A percentile compares a stretch with the other conserved stretches of the same genome.
Conservation (phyloP, 805 yeast genomes). For the Suhomyces pyralidae region DNA sequence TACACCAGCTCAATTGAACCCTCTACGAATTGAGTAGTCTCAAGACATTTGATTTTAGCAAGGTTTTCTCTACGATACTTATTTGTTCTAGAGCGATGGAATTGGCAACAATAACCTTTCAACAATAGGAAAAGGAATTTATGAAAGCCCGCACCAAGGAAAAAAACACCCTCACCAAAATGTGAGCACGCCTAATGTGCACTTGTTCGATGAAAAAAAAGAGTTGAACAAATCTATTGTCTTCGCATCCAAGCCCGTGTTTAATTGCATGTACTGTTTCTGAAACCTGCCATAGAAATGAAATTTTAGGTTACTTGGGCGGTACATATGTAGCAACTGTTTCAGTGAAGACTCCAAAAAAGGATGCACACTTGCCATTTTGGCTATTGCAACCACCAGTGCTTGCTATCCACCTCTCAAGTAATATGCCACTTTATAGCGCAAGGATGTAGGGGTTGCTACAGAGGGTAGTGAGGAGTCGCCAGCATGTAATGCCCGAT, state of each 20-base stretch:
- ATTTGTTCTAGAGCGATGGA: neutral
- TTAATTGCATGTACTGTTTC: neutral
- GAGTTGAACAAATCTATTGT: neutral
- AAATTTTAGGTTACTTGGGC: neutral
- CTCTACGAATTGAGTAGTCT: neutral
- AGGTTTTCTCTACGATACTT: neutral
- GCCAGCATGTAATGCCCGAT: neutral
- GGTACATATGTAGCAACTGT: neutral
- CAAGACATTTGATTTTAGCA: neutral
- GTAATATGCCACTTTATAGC: neutral
- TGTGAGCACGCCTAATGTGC: neutral
- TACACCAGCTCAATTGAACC: neutral
- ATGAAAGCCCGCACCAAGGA: neutral
- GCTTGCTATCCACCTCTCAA: neutral
- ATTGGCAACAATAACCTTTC: neutral
- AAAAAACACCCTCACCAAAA: neutral
- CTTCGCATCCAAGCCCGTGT: neutral
- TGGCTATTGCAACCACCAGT: neutral
- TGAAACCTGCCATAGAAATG: neutral
- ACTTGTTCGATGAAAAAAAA: neutral
- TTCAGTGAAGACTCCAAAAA: neutral
- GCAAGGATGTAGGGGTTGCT: neutral
- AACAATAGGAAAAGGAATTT: neutral
- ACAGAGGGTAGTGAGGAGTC: neutral
- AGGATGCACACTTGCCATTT: neutral